Percentiles rank a stretch among this genome's conserved stretches.
Conservation (phyloP, 177 flowering plant species). For the Vitis hybrid region DNA sequence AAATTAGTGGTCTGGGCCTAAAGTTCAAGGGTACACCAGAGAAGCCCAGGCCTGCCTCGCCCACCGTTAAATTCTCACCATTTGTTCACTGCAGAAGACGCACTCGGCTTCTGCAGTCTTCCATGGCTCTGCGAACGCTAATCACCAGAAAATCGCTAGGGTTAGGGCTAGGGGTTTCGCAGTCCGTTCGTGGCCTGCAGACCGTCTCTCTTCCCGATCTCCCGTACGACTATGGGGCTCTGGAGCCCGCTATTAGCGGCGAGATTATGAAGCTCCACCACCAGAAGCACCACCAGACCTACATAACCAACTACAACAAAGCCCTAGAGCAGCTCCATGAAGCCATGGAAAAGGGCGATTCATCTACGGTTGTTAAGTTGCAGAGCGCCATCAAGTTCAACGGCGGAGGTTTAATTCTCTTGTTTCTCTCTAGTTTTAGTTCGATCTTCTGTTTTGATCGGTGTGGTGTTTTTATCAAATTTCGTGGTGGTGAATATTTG, state of each 20-base stretch:
- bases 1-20: too few relatives aligned
- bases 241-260: constrained; percentile 90
- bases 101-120: not conserved
- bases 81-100: too few relatives aligned
- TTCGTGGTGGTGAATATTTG: not conserved
- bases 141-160: constrained; percentile 17
- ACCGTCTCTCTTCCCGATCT: constrained; percentile 87
- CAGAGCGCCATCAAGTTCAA: constrained; percentile 95
- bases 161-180: constrained; percentile 18
- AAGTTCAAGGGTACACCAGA: too few relatives aligned
- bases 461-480: not conserved
- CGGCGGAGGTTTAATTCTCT: constrained; percentile 75
- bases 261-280: constrained; percentile 95
- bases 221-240: constrained; percentile 84
- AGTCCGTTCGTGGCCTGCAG: constrained; percentile 45
- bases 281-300: constrained; percentile 95
- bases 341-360: constrained; percentile 64
- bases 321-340: constrained; percentile 80
- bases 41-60: too few relatives aligned
- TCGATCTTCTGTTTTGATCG: not conserved
- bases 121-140: constrained; percentile 29
- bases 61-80: too few relatives aligned
- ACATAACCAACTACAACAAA: constrained; percentile 82
- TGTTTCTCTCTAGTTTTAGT: not conserved
- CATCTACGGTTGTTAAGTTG: constrained; percentile 62